A percentile compares a stretch with the other conserved stretches of the same genome.
These are phyloP conservation scores for Juglanconis oblonga DNA, from an alignment of 2,329 filamentous ascomycete genomes.

Conservation along the genomic window DNA sequence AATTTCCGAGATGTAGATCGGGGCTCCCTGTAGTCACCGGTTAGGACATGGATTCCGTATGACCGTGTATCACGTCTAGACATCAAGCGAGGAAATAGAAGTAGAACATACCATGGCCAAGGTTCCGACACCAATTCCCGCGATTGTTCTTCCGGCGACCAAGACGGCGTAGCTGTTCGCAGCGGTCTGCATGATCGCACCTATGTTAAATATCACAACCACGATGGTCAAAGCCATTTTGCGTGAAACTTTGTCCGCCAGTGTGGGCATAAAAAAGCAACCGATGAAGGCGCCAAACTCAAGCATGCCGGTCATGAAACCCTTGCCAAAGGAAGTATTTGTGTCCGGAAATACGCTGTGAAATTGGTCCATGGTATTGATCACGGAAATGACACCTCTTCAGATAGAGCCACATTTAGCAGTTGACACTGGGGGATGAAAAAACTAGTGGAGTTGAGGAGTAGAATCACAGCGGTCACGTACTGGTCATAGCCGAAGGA, in stretches of 20 bases:
- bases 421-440: background rate
- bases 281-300: constrained; percentile 36
- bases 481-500: constrained; percentile 27
- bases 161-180: constrained; percentile 25
- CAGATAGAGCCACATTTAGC: background rate
- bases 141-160: constrained; percentile 28
- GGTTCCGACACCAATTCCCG: constrained; percentile 29
- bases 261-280: constrained; percentile 31
- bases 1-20: constrained; percentile 32
- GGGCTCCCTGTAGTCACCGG: constrained; percentile 19
- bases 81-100: background rate
- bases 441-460: background rate
- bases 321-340: constrained; percentile 32
- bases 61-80: background rate
- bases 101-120: constrained; percentile 23
- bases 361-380: constrained; percentile 44
- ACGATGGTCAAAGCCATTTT: constrained; percentile 40
- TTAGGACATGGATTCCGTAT: too few species aligned
- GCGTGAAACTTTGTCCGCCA: constrained; percentile 39
- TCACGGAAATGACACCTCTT: constrained; percentile 41
- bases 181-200: constrained; percentile 37
- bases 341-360: constrained; percentile 31
- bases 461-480: background rate
- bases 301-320: constrained; percentile 42
- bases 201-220: constrained; percentile 37